Evolutionary conservation across 202 grass and related monocot genomes (phyloP).

Genomic region (Panicum virgatum): DNA sequence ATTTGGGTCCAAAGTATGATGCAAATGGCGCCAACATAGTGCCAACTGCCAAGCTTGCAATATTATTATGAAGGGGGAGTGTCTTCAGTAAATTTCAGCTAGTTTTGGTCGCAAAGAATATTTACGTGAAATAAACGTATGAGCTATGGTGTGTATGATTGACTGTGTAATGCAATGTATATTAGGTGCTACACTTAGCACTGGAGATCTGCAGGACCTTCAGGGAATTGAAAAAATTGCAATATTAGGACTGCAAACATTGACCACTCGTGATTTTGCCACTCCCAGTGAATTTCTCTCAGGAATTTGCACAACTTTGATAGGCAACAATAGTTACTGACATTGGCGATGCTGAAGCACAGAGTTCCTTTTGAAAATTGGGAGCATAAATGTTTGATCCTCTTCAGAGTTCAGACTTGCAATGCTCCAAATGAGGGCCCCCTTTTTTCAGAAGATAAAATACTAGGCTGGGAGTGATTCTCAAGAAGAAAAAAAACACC

Average conservation of each 20-base stretch:
- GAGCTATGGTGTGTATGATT: not conserved
- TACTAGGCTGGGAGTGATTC: too few relatives aligned
- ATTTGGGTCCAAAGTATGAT: not conserved
- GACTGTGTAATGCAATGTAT: not conserved
- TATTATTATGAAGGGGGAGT: not conserved
- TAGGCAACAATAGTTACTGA: not conserved
- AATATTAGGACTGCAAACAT: too few relatives aligned
- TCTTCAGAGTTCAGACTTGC: not conserved
- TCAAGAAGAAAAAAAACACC: not conserved
- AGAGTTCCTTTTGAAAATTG: not conserved
- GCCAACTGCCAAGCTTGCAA: not conserved
- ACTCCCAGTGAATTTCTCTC: too few relatives aligned
- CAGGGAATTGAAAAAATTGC: too few relatives aligned
- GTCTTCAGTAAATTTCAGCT: not conserved
- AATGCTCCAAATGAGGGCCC: not conserved
- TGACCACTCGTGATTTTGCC: too few relatives aligned
- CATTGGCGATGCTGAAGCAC: not conserved
- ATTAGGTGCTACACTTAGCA: not conserved
- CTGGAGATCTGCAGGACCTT: not conserved
- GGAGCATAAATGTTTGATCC: not conserved
- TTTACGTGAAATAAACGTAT: not conserved
- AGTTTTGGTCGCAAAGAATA: not conserved
- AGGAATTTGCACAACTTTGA: not conserved
- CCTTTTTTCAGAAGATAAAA: not conserved
- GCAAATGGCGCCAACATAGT: not conserved